Evolutionary conservation across 208 protist species (phyloP).

Genomic region (Trypanosomatidae sp.): DNA sequence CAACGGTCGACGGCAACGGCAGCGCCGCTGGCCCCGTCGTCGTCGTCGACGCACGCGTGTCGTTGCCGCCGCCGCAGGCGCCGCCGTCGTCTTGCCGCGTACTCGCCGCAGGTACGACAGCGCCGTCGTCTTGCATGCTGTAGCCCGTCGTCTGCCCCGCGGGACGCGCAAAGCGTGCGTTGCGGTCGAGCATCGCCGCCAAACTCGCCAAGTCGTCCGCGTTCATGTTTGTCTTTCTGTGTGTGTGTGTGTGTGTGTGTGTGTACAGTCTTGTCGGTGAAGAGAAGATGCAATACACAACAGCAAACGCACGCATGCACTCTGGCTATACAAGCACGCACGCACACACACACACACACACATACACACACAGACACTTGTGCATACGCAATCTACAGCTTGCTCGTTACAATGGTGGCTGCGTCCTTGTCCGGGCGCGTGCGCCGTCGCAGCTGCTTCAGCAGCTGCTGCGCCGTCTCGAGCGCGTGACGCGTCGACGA

Average conservation of each 20-base stretch:
- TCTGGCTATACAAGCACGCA: too few species aligned
- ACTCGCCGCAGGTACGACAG: neutral
- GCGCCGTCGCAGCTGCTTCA: constrained; percentile 3
- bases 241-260: too few species aligned
- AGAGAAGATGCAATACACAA: too few species aligned
- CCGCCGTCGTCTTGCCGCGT: too few species aligned
- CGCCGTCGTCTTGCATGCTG: constrained; percentile 25
- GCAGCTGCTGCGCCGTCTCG: too few species aligned
- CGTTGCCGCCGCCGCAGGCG: neutral
- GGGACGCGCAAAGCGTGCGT: constrained; percentile 45
- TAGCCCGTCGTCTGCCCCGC: constrained; percentile 51
- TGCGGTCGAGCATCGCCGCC: constrained; percentile 60
- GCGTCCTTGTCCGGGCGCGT: neutral
- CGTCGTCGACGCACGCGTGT: neutral
- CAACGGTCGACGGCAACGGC: constrained; percentile 56
- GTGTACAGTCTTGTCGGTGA: too few species aligned
- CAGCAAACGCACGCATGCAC: too few species aligned
- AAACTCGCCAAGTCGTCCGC: constrained; percentile 34
- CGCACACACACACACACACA: too few species aligned
- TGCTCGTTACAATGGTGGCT: too few species aligned
- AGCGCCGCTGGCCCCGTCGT: constrained; percentile 6
- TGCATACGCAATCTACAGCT: too few species aligned
- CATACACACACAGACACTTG: too few species aligned
- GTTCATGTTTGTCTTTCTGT: constrained; percentile 13
- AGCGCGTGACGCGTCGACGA: constrained; percentile 13